Base-by-base conservation (phyloP, 495 filamentous ascomycete species). In the Daldinia loculata region DNA sequence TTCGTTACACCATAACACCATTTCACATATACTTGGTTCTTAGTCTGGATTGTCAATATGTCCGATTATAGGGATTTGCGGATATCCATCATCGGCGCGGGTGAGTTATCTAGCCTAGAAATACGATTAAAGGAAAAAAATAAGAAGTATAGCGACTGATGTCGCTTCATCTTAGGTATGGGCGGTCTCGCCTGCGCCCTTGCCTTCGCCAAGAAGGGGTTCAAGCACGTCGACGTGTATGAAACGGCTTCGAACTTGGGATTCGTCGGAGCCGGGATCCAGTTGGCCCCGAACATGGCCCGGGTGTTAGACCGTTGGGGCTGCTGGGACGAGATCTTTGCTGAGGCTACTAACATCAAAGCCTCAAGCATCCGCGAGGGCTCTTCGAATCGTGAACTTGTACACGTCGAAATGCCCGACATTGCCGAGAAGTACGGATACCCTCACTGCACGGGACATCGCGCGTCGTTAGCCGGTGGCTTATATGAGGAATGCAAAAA, bases 191-290 rank as follows among this genome's bases (percentile, higher is more conserved):
- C 91, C 45, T 85, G 79, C 52, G 91, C 92, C 50, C 84, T 94
- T 24, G 89, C 90, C 27, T 84, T 93, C 39, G 91, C 91, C 6
- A 88, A 90, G 77, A 85, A 87, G 76, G 92, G 90, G 14, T 93
- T 93, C 79, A 88, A 85, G 71, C 76, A 89, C 48, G 89, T 94
- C 75, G 83, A 90, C 57, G 87, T 94, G 48, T 94, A 87, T 72
- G 91, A 94, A 75, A 86, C 82, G 29, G 91, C 92, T 1, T 87
- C 89, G 17, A 89, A 91, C 62, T 81, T 94, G 3, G 92, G 92
- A 30, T 94, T 94, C 63, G 90, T 94, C 11, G 93, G 93, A 55
- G 92, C 91, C 6, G 92, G 92, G 29, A 93, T 95, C 71, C 91
- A 95, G 77, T 83, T 95, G 45, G 90, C 92, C 4, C 91, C 91